phyloP scores from a whole-genome alignment of 1,284 basidiomycete species.

The Trichosporon sp. region DNA sequence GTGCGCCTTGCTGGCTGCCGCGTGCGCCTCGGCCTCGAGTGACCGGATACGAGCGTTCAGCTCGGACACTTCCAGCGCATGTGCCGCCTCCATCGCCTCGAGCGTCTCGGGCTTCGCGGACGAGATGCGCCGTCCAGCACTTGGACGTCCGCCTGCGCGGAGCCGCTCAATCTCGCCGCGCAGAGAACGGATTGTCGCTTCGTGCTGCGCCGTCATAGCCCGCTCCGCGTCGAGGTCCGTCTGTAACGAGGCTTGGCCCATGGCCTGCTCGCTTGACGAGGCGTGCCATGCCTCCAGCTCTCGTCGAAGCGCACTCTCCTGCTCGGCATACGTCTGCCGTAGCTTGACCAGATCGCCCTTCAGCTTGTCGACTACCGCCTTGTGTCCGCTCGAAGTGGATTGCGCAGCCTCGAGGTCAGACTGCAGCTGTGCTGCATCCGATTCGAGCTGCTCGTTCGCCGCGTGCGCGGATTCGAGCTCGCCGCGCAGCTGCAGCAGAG shows the following conservation, averaged over 20 bases:
- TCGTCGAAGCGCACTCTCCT: not conserved
- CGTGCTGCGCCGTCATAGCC: not conserved
- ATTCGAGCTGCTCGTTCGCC: conserved; percentile 7
- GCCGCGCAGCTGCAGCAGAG: not conserved
- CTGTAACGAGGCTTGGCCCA: not conserved
- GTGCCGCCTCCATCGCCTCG: conserved; percentile 55
- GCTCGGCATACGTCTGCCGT: conserved; percentile 1
- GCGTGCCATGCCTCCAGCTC: conserved; percentile 2
- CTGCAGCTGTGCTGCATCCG: not conserved
- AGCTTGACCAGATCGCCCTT: conserved; percentile 6
- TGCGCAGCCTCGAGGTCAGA: conserved; percentile 10
- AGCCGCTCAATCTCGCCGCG: not conserved
- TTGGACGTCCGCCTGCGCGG: not conserved
- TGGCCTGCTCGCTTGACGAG: not conserved
- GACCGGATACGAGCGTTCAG: conserved; percentile 68
- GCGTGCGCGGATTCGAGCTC: conserved; percentile 8
- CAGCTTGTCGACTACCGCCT: conserved; percentile 4
- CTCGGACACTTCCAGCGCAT: conserved; percentile 68
- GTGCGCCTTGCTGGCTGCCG: conserved; percentile 64
- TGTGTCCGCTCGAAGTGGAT: conserved; percentile 10
- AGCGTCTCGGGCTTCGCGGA: conserved; percentile 7
- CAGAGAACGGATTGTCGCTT: not conserved
- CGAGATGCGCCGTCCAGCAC: not conserved
- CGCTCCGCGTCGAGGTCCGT: conserved; percentile 1
- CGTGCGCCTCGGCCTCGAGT: conserved; percentile 65